Percentiles rank a stretch among this genome's conserved stretches.
Evolutionary conservation across 768 basidiomycete genomes (phyloP).

Genomic region (Leccinum broughii): DNA sequence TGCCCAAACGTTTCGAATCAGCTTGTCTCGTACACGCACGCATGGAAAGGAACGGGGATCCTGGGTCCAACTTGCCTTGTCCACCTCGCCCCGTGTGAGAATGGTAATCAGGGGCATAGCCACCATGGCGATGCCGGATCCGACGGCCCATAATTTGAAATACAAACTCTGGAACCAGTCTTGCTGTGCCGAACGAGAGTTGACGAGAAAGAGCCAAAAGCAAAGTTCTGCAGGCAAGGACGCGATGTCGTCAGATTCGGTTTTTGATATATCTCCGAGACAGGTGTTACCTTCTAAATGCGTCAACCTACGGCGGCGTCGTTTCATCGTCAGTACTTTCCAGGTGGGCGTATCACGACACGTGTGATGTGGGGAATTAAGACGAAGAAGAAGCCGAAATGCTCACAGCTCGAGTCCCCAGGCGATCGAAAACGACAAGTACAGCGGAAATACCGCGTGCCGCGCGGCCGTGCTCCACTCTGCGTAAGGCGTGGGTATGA

Average conservation of each 20-base stretch:
- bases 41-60: not conserved
- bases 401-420: constrained; percentile 80
- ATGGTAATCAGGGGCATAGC: constrained; percentile 74
- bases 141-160: constrained; percentile 72
- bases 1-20: constrained; percentile 30
- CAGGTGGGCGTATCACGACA: not conserved
- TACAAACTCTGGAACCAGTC: constrained; percentile 79
- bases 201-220: constrained; percentile 85
- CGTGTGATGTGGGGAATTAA: not conserved
- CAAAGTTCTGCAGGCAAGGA: constrained; percentile 60
- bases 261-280: not conserved
- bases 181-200: constrained; percentile 57
- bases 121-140: constrained; percentile 57
- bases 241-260: not conserved
- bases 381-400: not conserved
- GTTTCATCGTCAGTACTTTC: not conserved
- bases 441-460: constrained; percentile 62
- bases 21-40: not conserved
- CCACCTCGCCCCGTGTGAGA: constrained; percentile 56
- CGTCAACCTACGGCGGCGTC: constrained; percentile 54
- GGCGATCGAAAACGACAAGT: constrained; percentile 58
- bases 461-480: constrained; percentile 52
- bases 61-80: constrained; percentile 46
- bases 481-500: constrained; percentile 62
- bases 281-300: constrained; percentile 67